A percentile compares a stretch with the other conserved stretches of the same genome.
Conservation (phyloP, 352 stramenopile species). For the Pythium myriotylum region DNA sequence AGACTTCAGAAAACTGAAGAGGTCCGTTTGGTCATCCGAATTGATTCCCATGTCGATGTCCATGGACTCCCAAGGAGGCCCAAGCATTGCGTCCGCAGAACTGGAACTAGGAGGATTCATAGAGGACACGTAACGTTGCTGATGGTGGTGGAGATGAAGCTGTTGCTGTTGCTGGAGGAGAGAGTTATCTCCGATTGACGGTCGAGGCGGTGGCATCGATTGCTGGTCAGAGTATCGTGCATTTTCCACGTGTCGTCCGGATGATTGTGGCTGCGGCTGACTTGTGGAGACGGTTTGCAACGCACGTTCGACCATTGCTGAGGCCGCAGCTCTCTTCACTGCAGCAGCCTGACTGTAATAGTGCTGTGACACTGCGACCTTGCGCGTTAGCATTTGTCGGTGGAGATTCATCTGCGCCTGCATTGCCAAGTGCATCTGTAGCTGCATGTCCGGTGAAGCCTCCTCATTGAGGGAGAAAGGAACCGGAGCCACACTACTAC, state of each 20-base stretch:
- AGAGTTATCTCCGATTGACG: constrained; percentile 3
- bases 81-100: constrained; percentile 9
- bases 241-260: neutral
- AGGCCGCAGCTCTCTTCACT: constrained; percentile 21
- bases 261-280: neutral
- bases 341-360: constrained; percentile 28
- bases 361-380: constrained; percentile 81
- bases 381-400: constrained; percentile 86
- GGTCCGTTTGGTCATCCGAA: constrained; percentile 26
- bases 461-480: constrained; percentile 65
- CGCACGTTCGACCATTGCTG: constrained; percentile 26
- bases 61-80: constrained; percentile 23
- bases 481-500: neutral
- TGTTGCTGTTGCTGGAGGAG: constrained; percentile 18
- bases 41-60: constrained; percentile 28
- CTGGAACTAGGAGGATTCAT: neutral
- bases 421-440: constrained; percentile 89
- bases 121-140: constrained; percentile 11
- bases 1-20: constrained; percentile 33
- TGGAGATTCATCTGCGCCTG: constrained; percentile 89
- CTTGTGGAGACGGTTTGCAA: constrained; percentile 15
- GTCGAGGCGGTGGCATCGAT: constrained; percentile 2
- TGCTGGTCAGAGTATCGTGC: constrained; percentile 12
- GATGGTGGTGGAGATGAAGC: constrained; percentile 7
- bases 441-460: constrained; percentile 55